These are phyloP conservation scores for Mucor piriformis DNA, from an alignment of 371 early-diverging fungal species.

Conservation along the genomic window DNA sequence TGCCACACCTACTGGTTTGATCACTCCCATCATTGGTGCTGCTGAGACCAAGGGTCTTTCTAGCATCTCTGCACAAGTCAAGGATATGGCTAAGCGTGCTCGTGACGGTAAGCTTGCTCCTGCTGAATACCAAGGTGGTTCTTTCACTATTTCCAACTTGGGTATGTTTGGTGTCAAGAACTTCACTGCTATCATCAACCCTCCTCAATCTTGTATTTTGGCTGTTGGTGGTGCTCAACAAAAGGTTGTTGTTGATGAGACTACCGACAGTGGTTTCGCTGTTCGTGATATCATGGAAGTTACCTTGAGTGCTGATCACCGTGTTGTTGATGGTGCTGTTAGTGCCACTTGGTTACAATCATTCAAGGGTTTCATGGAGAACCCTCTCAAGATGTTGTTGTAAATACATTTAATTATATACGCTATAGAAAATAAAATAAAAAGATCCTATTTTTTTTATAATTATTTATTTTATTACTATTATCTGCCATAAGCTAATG, in stretches of 20 bases:
- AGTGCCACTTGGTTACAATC: constrained; percentile 92
- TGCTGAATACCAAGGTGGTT: constrained; percentile 95
- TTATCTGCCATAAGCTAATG: constrained; percentile 30
- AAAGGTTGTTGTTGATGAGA: constrained; percentile 82
- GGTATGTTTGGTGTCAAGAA: constrained; percentile 96
- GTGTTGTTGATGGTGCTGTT: constrained; percentile 97
- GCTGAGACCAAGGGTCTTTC: constrained; percentile 91
- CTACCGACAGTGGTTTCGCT: constrained; percentile 64
- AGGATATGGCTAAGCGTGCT: constrained; percentile 87
- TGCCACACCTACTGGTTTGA: constrained; percentile 93
- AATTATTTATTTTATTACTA: neutral
- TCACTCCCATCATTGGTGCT: constrained; percentile 92
- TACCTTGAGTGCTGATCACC: constrained; percentile 94
- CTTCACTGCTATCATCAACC: constrained; percentile 98
- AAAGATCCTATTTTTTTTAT: neutral
- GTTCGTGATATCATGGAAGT: constrained; percentile 81
- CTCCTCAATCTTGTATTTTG: constrained; percentile 94
- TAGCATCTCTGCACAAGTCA: constrained; percentile 83
- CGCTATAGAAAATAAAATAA: neutral
- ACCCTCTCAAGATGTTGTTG: constrained; percentile 53
- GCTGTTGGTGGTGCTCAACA: constrained; percentile 89
- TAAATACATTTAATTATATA: constrained; percentile 31
- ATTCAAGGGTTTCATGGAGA: constrained; percentile 93
- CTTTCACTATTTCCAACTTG: constrained; percentile 97
- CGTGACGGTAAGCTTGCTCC: constrained; percentile 90